phyloP scores from a whole-genome alignment of 176 grass and related monocot genomes.

The Oryza rufipogon region DNA sequence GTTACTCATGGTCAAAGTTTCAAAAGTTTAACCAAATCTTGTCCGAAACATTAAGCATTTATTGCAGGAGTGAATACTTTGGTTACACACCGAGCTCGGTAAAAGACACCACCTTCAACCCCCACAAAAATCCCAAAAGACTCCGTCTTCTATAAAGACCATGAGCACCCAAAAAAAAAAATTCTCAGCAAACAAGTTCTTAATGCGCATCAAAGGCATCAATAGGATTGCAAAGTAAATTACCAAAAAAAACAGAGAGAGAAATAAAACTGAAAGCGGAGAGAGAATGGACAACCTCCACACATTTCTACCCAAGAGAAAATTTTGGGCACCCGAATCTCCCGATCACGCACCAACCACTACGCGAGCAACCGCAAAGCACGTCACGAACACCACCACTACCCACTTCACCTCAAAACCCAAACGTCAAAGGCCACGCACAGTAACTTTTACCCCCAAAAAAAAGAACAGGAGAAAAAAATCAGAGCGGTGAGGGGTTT shows the following conservation, averaged over 20 bases:
- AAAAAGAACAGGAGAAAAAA: not conserved
- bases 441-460: no score
- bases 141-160: no score
- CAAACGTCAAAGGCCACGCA: not conserved
- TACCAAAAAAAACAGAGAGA: not conserved
- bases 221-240: not conserved
- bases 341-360: not conserved
- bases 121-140: not conserved
- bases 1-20: no score
- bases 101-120: not conserved
- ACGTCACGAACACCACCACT: not conserved
- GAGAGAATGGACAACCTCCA: not conserved
- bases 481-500: not conserved
- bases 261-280: not conserved
- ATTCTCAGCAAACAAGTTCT: not conserved
- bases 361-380: not conserved
- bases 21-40: no score
- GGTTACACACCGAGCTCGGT: not conserved
- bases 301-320: not conserved
- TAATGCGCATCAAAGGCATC: no score
- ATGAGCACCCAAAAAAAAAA: not conserved
- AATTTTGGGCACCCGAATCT: not conserved
- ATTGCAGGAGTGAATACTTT: not conserved
- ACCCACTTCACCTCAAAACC: not conserved
- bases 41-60: no score